Percentiles rank a stretch among this genome's conserved stretches.
phyloP scores from a whole-genome alignment of 306 rosid genomes.

The Vicia sativa region DNA sequence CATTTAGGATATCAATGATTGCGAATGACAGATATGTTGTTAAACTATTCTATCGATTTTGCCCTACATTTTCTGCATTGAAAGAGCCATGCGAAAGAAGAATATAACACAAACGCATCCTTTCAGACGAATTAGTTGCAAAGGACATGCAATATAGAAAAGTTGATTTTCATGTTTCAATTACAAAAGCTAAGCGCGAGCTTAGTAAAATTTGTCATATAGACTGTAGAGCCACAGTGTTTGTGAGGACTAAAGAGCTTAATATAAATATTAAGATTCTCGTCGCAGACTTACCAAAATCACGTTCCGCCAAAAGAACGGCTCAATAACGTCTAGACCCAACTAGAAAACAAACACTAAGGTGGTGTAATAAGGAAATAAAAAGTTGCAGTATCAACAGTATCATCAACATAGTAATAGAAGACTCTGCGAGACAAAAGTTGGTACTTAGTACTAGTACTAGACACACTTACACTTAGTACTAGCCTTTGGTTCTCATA shows the following conservation, averaged over 20 bases:
- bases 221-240: slow-evolving; percentile 12
- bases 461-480: slow-evolving; percentile 49
- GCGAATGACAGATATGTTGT: not conserved
- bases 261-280: slow-evolving; percentile 34
- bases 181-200: slow-evolving; percentile 43
- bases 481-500: slow-evolving; percentile 89
- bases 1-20: not conserved
- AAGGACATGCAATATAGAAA: slow-evolving; percentile 12
- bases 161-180: slow-evolving; percentile 34
- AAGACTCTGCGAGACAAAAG: slow-evolving; percentile 15
- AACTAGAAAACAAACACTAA: slow-evolving; percentile 42
- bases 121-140: not conserved
- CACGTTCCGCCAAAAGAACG: slow-evolving; percentile 32
- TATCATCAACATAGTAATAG: slow-evolving; percentile 28
- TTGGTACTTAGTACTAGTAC: slow-evolving; percentile 37
- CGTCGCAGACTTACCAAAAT: slow-evolving; percentile 35
- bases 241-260: slow-evolving; percentile 30
- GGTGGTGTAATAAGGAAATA: slow-evolving; percentile 42
- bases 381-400: slow-evolving; percentile 43
- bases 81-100: not conserved
- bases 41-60: not conserved
- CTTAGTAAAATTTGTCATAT: slow-evolving; percentile 37
- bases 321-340: slow-evolving; percentile 30
- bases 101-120: not conserved
- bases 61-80: not conserved